These are phyloP conservation scores for Cladosporium velox DNA, from an alignment of 2,329 filamentous ascomycete genomes.

Conservation along the genomic window DNA sequence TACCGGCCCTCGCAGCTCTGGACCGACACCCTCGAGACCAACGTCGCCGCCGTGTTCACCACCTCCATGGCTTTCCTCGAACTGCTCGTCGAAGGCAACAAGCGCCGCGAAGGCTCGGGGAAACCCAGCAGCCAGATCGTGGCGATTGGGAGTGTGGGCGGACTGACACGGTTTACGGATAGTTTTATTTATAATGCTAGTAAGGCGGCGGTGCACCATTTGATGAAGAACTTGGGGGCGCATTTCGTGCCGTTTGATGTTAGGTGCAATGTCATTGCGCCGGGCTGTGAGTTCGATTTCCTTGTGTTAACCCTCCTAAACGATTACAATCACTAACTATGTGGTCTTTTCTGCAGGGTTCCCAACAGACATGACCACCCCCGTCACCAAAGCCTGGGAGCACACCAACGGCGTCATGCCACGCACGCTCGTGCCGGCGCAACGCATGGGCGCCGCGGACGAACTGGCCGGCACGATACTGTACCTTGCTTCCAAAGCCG, in stretches of 20 bases:
- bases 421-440: conserved; percentile 32
- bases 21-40: conserved; percentile 45
- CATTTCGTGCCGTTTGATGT: conserved; percentile 49
- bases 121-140: conserved; percentile 50
- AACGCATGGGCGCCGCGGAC: conserved; percentile 40
- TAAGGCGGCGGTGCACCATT: conserved; percentile 47
- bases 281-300: conserved; percentile 37
- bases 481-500: conserved; percentile 54
- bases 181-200: conserved; percentile 44
- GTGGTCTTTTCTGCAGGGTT: conserved; percentile 27
- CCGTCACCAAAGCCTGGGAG: conserved; percentile 39
- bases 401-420: conserved; percentile 35
- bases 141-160: conserved; percentile 46
- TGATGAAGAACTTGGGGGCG: conserved; percentile 48
- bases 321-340: too few relatives aligned
- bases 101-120: conserved; percentile 39
- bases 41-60: conserved; percentile 48
- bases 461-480: conserved; percentile 54
- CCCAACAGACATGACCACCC: conserved; percentile 50
- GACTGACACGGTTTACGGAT: conserved; percentile 40
- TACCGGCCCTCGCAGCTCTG: conserved; percentile 48
- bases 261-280: conserved; percentile 50
- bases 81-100: conserved; percentile 48
- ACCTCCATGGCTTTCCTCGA: conserved; percentile 50
- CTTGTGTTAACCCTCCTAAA: too few relatives aligned